These are phyloP conservation scores for Auxenochlorella pyrenoidosa DNA, from an alignment of 139 green algal species.

Conservation along the genomic window DNA sequence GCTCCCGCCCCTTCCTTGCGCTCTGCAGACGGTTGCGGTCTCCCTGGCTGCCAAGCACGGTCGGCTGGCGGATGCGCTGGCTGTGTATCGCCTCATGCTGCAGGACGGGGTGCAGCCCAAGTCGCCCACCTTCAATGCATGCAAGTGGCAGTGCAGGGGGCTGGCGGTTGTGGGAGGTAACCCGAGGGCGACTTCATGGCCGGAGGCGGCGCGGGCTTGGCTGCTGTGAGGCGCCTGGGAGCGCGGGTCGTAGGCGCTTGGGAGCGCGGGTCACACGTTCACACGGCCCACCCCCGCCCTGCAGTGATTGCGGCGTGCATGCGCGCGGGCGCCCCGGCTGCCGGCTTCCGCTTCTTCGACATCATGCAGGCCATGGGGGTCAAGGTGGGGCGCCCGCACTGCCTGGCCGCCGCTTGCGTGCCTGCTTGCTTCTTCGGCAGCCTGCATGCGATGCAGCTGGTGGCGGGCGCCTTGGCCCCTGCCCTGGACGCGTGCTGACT, in stretches of 20 bases:
- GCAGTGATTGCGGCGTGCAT: constrained; percentile 14
- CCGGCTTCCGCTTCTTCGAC: constrained; percentile 24
- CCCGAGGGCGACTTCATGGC: no score
- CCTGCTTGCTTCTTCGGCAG: no score
- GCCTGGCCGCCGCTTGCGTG: no score
- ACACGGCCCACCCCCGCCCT: not conserved
- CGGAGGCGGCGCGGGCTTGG: no score
- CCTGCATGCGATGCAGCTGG: no score
- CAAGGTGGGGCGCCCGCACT: not conserved
- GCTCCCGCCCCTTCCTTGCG: no score
- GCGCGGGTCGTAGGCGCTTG: no score
- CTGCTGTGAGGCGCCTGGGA: no score
- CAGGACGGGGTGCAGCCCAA: constrained; percentile 31
- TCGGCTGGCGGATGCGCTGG: constrained; percentile 20
- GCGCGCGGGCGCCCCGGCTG: not conserved
- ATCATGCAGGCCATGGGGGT: constrained; percentile 29
- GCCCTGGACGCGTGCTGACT: no score
- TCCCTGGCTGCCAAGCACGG: constrained; percentile 7
- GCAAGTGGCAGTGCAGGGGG: not conserved
- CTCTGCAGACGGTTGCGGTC: constrained; percentile 13
- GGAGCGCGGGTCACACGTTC: no score
- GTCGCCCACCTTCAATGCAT: constrained; percentile 32
- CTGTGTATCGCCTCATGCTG: constrained; percentile 40
- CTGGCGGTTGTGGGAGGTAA: no score
- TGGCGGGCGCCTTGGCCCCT: no score